phyloP scores from a whole-genome alignment of 805 yeast species.

The Cyberlindnera xylosilytica region DNA sequence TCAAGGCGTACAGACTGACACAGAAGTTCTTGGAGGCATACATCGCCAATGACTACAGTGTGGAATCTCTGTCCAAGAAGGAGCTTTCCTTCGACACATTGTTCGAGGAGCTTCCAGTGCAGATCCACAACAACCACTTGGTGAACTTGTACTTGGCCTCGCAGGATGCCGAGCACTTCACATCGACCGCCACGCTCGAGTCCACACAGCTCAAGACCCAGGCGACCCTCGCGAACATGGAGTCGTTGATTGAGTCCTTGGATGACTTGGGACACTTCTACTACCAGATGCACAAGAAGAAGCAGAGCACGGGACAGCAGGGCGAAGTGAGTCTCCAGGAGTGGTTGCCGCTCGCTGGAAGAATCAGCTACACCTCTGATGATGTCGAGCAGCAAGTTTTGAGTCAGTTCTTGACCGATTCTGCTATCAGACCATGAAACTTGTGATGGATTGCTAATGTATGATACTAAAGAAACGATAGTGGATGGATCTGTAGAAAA shows the following conservation, averaged over 20 bases:
- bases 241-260: conserved; percentile 24
- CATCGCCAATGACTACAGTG: conserved; percentile 53
- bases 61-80: conserved; percentile 57
- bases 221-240: conserved; percentile 20
- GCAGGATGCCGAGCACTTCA: conserved; percentile 19
- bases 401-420: conserved; percentile 22
- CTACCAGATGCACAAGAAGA: conserved; percentile 27
- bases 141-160: conserved; percentile 52
- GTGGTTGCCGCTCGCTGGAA: conserved; percentile 31
- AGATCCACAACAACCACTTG: conserved; percentile 65
- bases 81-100: conserved; percentile 62
- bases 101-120: conserved; percentile 68
- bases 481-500: too few relatives aligned
- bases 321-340: conserved; percentile 24
- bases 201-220: conserved; percentile 19
- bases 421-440: conserved; percentile 22
- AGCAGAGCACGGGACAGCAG: conserved; percentile 4
- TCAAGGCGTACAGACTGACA: conserved; percentile 69
- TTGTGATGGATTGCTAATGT: background rate
- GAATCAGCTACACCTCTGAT: conserved; percentile 26
- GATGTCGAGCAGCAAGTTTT: conserved; percentile 27
- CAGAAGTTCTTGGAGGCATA: conserved; percentile 54
- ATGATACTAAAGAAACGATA: too few relatives aligned
- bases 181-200: conserved; percentile 19
- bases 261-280: conserved; percentile 26